Evolutionary conservation across 2,329 filamentous ascomycete species (phyloP).

Genomic region (Hymenoscyphus infarciens): DNA sequence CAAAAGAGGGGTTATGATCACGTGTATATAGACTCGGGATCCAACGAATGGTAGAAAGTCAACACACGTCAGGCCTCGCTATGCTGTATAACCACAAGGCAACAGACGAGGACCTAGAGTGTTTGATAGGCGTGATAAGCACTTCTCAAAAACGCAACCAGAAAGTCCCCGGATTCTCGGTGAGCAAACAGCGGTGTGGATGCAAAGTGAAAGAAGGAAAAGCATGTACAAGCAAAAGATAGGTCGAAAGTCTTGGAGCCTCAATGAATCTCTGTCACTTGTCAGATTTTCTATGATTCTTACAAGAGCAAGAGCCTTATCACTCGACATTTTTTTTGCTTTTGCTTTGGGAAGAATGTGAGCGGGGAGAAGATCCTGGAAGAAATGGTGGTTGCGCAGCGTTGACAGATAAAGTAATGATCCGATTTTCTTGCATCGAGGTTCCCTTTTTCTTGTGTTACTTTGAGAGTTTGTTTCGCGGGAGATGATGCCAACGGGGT

Average conservation of each 20-base stretch:
- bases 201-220: neutral
- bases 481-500: conserved; percentile 9
- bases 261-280: neutral
- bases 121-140: neutral
- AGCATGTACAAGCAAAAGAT: neutral
- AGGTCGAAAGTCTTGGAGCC: neutral
- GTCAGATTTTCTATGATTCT: neutral
- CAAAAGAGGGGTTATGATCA: neutral
- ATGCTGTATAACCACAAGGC: conserved; percentile 2
- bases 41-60: conserved; percentile 2
- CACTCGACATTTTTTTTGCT: neutral
- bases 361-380: neutral
- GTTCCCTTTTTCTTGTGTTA: neutral
- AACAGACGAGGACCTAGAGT: neutral
- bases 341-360: conserved; percentile 7
- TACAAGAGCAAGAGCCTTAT: neutral
- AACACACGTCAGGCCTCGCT: neutral
- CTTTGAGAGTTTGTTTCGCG: conserved; percentile 5
- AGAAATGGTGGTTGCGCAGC: conserved; percentile 7
- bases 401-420: conserved; percentile 6
- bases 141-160: neutral
- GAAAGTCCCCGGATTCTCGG: neutral
- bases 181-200: conserved; percentile 2
- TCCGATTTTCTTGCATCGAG: neutral
- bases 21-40: neutral